A percentile compares a stretch with the other conserved stretches of the same genome.
Evolutionary conservation across 2,329 filamentous ascomycete genomes (phyloP).

Genomic region (Ophiostoma himal-ulmi): DNA sequence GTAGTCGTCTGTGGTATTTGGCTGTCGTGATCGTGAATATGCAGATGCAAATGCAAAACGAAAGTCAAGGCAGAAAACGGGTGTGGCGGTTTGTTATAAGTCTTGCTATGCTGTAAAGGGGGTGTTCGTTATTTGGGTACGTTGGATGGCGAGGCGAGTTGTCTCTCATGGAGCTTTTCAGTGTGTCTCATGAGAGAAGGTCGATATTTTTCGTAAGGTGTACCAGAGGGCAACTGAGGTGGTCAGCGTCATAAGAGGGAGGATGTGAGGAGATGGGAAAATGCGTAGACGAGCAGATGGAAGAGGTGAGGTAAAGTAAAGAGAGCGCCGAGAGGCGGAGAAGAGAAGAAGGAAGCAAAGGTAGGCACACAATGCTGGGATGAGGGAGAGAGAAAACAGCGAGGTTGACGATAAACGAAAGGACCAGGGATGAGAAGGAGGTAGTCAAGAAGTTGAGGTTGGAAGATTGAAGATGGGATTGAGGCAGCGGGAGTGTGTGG

Average conservation of each 20-base stretch:
- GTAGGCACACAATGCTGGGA: neutral
- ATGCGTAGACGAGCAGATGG: neutral
- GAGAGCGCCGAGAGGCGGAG: neutral
- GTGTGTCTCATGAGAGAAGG: neutral
- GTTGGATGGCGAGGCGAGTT: constrained; percentile 5
- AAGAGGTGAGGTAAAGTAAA: neutral
- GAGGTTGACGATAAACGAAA: constrained; percentile 7
- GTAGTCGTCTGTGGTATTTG: neutral
- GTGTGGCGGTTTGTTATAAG: neutral
- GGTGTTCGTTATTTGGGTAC: neutral
- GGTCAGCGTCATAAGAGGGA: neutral
- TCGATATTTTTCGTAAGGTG: neutral
- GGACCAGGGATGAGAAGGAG: neutral
- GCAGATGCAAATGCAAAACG: neutral
- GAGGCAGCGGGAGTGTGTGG: neutral
- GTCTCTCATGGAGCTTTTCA: constrained; percentile 12
- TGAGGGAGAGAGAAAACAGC: neutral
- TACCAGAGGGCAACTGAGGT: constrained; percentile 8
- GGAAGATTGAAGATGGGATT: neutral
- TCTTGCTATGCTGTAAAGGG: neutral
- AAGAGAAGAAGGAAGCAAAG: neutral
- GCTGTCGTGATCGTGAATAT: constrained; percentile 8
- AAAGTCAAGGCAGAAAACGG: constrained; percentile 12
- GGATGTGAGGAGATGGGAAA: neutral
- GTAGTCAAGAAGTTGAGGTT: neutral